Evolutionary conservation across 768 basidiomycete genomes (phyloP).

Genomic region (Floccularia luteovirens): DNA sequence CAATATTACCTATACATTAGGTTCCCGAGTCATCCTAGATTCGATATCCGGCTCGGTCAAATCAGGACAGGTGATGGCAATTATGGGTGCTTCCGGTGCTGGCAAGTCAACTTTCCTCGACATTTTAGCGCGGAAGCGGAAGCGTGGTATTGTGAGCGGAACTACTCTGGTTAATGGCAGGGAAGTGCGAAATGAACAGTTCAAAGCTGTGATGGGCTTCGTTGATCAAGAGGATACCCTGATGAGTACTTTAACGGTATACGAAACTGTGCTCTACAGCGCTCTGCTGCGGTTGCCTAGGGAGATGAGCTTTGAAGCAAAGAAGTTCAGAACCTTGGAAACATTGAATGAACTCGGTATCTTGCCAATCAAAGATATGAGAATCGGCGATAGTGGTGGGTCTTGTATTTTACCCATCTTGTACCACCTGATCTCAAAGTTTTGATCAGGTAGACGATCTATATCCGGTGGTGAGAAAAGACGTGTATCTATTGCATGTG

Average conservation of each 20-base stretch:
- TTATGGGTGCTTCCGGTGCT: slow-evolving; percentile 96
- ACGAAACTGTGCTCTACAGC: slow-evolving; percentile 94
- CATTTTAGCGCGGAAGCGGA: slow-evolving; percentile 86
- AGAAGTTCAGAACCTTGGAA: slow-evolving; percentile 89
- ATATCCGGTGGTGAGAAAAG: slow-evolving; percentile 98
- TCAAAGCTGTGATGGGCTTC: slow-evolving; percentile 84
- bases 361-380: slow-evolving; percentile 77
- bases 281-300: slow-evolving; percentile 85
- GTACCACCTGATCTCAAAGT: not conserved
- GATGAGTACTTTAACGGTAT: slow-evolving; percentile 95
- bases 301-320: slow-evolving; percentile 95
- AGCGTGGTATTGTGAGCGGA: slow-evolving; percentile 72
- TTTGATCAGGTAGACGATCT: slow-evolving; percentile 61
- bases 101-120: slow-evolving; percentile 97
- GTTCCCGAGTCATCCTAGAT: slow-evolving; percentile 63
- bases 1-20: slow-evolving; percentile 71
- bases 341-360: slow-evolving; percentile 97
- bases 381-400: slow-evolving; percentile 84
- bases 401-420: slow-evolving; percentile 5
- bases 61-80: slow-evolving; percentile 88
- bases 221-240: slow-evolving; percentile 98
- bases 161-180: slow-evolving; percentile 83
- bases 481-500: slow-evolving; percentile 94
- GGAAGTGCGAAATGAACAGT: slow-evolving; percentile 62
- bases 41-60: slow-evolving; percentile 76